Conservation (phyloP, 768 basidiomycete species). For the Amanita polypyramis region DNA sequence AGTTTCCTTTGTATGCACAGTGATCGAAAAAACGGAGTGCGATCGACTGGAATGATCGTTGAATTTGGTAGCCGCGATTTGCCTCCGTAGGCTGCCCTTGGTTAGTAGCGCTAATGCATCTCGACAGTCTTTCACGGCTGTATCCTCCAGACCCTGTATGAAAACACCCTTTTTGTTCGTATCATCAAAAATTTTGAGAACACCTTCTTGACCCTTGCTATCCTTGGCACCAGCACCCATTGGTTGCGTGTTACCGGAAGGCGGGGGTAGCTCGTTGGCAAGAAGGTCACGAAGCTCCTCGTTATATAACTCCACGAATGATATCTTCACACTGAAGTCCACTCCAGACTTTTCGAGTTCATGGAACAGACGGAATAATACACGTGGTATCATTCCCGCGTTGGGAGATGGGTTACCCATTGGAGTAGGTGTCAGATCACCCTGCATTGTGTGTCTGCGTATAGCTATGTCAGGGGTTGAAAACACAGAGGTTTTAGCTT, state of each 20-base stretch:
- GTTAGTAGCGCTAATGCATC: conserved; percentile 78
- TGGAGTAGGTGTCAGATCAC: conserved; percentile 73
- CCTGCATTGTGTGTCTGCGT: conserved; percentile 90
- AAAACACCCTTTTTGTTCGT: conserved; percentile 78
- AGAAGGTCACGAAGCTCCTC: conserved; percentile 96
- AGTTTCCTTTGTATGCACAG: conserved; percentile 84
- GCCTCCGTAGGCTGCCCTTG: conserved; percentile 84
- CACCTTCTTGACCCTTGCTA: conserved; percentile 27
- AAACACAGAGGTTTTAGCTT: conserved; percentile 20
- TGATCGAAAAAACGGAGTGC: conserved; percentile 95
- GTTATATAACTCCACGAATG: conserved; percentile 94
- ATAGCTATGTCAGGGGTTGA: background rate
- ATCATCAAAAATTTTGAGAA: conserved; percentile 92
- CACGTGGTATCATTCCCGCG: conserved; percentile 95
- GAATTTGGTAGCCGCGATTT: conserved; percentile 94
- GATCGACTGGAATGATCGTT: conserved; percentile 97
- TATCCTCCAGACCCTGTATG: conserved; percentile 93
- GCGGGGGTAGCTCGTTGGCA: conserved; percentile 63
- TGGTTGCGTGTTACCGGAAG: conserved; percentile 58
- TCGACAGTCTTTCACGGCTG: conserved; percentile 68
- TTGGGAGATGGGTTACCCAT: conserved; percentile 81
- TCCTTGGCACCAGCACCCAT: conserved; percentile 67
- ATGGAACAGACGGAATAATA: conserved; percentile 83
- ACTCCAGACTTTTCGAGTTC: conserved; percentile 65
- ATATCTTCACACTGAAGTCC: conserved; percentile 90